Base-by-base conservation (phyloP, 2,329 filamentous ascomycete genomes). In the Ceratocystiopsis sp. region DNA sequence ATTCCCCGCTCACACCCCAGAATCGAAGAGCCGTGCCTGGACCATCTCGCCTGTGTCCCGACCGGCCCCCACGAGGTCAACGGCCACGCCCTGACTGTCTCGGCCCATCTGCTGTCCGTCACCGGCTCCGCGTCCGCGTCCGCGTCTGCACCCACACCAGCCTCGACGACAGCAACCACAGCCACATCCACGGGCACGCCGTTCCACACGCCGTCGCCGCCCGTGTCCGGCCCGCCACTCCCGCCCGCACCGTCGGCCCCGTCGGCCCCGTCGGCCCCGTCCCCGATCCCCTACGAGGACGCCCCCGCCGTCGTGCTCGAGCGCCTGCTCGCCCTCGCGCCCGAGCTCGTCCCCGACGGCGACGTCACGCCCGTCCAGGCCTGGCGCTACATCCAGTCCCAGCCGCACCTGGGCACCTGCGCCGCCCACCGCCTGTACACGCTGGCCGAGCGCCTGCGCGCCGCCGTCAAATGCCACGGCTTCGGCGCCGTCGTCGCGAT, bases 361-460 rank as follows among this genome's bases (percentile, higher is more conserved):
- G 21, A 19, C 12, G 18, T 47, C 17, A 47, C 46, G 14, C 46
- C 46, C 7, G 43, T 47, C 10, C 46, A 47, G 38, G 46, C 46
- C 10, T 47, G 46, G 46, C 36, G 43, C 36, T 9, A 14, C 12
- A 33, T 47, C 16, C 33, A 38, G 10, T 16, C 41, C 13, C 43
- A 45, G 25, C 46, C 46, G 34, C 36, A 40, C 25, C 45, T 45
- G 38, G 32, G 33, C 6, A 14, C 16, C 6, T 25, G 41, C 15
- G 38, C 38, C 5, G 11, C 43, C n/a, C n/a, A 33, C 15, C 36
- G 19, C 8, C 17, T 47, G 9, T 32, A 41, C 25, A 21, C 33
- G 4, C 33, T 47, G 19, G 46, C 43, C 14, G 16, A 25, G 3
- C 16, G 32, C n/a, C 38, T 45, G 25, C 41, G 46, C 2, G 43